Base-by-base conservation (phyloP, 2,329 filamentous ascomycete genomes). In the Fusarium equiseti region DNA sequence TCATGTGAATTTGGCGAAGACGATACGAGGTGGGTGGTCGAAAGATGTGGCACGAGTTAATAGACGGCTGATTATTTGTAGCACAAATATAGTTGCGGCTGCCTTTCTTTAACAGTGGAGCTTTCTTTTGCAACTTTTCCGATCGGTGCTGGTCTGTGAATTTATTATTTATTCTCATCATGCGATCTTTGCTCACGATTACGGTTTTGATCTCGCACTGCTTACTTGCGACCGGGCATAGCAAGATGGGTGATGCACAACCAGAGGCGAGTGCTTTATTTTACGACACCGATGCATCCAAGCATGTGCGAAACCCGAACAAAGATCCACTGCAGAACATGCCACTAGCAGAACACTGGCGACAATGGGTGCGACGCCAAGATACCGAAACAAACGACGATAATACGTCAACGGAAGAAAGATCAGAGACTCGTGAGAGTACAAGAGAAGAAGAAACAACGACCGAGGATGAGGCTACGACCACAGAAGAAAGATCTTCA, bases 321-420 rank as follows among this genome's bases (percentile, higher is more conserved):
- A 40, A 63, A 3, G 35, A 35, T 13, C 7, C 18, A 2, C 52
- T 51, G 51, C 38, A 22, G 5, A 46, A 51, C 1, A 26, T 24
- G 0, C 46, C 46, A 4, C 7, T 68, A 5, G 48, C 43, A 5
- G 12, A 68, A 20, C 51, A 43, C 13, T 63, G 65, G 65, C 57
- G n/a, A 43, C 35, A 63, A n/a, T 68, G 63, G 63, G 13, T 68
- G 15, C 51, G 58, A 20, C 63, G 65, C 7, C 63, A 68, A 27
- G 52, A 68, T 7, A 50, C 18, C 13, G 54, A 44, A 8, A 43
- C 62, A 0, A 44, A 51, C 12, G 31, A n/a, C 3, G n/a, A 27
- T 5, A 7, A 50, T 4, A 50, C 12, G 15, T 58, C 42, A 7
- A 68, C 63, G 1, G 59, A 64, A 12, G 45, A 26, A 3, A 57